These are phyloP conservation scores for Penicillium steckii DNA, from an alignment of 495 filamentous ascomycete genomes.

Conservation along the genomic window DNA sequence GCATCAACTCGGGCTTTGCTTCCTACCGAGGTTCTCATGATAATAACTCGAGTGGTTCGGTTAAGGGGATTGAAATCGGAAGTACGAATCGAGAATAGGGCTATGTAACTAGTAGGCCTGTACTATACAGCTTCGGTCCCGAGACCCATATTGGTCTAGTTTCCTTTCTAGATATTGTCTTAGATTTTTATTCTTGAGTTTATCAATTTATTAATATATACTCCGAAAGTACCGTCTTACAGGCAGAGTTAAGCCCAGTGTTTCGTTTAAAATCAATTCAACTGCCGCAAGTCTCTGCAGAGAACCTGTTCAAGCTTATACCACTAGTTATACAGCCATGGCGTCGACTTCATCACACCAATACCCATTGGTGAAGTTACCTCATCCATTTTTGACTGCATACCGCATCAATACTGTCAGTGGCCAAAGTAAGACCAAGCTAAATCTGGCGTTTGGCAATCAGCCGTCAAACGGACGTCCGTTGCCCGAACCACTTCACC, in stretches of 20 bases:
- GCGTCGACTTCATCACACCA: conserved; percentile 9
- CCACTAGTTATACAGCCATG: conserved; percentile 4
- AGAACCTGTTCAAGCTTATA: conserved; percentile 7
- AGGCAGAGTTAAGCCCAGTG: no score
- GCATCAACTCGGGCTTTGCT: not conserved
- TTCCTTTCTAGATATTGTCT: no score
- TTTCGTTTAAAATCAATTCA: not conserved
- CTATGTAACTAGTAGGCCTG: no score
- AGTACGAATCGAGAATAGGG: no score
- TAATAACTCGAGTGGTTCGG: not conserved
- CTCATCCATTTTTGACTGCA: conserved; percentile 29
- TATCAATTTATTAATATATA: no score
- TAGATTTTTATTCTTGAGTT: no score
- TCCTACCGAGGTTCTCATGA: not conserved
- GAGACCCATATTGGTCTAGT: no score
- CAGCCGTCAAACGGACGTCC: conserved; percentile 23
- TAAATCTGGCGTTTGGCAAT: conserved; percentile 26
- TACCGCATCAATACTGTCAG: conserved; percentile 29
- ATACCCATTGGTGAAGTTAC: conserved; percentile 30
- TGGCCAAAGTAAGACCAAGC: conserved; percentile 20
- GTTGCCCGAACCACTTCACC: conserved; percentile 32
- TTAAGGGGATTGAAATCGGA: not conserved
- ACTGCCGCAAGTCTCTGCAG: not conserved
- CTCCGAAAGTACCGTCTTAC: no score
- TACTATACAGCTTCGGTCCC: no score